Conservation (phyloP, 345 rosid genomes). For the Salix udensis region DNA sequence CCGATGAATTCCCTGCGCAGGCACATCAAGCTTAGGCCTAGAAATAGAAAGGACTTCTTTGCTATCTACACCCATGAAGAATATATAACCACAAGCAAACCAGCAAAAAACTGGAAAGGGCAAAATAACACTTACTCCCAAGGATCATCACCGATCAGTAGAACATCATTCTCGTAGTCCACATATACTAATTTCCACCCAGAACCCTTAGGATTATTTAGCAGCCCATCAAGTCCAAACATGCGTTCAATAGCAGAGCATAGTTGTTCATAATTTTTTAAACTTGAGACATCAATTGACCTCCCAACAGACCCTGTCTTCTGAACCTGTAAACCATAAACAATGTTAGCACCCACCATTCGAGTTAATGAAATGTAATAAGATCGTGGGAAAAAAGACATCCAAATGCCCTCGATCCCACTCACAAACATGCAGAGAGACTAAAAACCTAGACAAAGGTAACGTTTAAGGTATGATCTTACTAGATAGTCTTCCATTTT, state of each 20-base stretch:
- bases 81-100: neutral
- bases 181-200: constrained; percentile 97
- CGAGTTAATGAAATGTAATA: too few relatives aligned
- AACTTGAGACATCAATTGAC: constrained; percentile 86
- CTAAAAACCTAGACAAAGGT: neutral
- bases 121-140: constrained; percentile 76
- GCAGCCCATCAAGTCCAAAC: constrained; percentile 94
- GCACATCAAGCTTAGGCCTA: neutral
- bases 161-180: constrained; percentile 91
- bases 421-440: neutral
- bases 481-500: neutral
- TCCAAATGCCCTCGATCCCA: neutral
- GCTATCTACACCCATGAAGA: neutral
- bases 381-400: neutral
- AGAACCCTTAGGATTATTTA: constrained; percentile 66
- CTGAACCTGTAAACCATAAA: constrained; percentile 63
- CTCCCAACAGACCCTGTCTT: constrained; percentile 96
- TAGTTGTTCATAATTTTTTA: constrained; percentile 72
- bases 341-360: neutral
- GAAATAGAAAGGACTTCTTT: neutral
- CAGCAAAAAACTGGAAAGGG: neutral
- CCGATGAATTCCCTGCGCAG: constrained; percentile 80
- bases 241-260: constrained; percentile 81
- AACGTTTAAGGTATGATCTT: neutral
- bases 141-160: constrained; percentile 96